Evolutionary conservation across 495 filamentous ascomycete genomes (phyloP).

Genomic region (Aspergillus coremiiformis): DNA sequence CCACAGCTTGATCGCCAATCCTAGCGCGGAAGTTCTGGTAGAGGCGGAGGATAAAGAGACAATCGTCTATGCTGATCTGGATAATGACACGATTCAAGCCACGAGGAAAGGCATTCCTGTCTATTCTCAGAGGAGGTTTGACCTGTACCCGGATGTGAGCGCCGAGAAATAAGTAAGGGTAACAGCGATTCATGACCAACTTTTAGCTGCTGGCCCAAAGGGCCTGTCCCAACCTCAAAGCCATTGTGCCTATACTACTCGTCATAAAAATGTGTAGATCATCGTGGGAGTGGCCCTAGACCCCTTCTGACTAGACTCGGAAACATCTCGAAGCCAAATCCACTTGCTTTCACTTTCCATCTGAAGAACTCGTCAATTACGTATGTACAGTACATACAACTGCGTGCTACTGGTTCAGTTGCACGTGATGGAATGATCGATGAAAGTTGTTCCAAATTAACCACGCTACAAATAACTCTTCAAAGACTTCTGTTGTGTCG

Average conservation of each 20-base stretch:
- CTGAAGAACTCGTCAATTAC: too few relatives aligned
- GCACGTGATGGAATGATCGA: too few relatives aligned
- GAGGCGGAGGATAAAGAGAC: constrained; percentile 70
- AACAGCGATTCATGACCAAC: background rate
- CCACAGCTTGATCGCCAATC: constrained; percentile 80
- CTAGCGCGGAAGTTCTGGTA: constrained; percentile 72
- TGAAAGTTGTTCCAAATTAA: too few relatives aligned
- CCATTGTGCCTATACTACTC: background rate
- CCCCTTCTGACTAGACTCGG: too few relatives aligned
- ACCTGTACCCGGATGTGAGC: constrained; percentile 91
- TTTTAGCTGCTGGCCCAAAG: background rate
- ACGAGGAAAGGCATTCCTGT: constrained; percentile 81
- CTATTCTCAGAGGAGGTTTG: constrained; percentile 78
- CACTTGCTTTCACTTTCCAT: too few relatives aligned
- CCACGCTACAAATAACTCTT: too few relatives aligned
- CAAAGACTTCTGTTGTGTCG: too few relatives aligned
- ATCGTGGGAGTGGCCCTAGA: too few relatives aligned
- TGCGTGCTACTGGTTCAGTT: too few relatives aligned
- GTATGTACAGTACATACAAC: too few relatives aligned
- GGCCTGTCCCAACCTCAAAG: background rate
- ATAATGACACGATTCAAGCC: constrained; percentile 62
- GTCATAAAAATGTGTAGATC: too few relatives aligned
- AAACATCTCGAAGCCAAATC: too few relatives aligned
- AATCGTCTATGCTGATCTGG: constrained; percentile 69
- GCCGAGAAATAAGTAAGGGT: constrained; percentile 2